phyloP scores from a whole-genome alignment of 2,329 filamentous ascomycete species.

The Cercospora nicotianae region DNA sequence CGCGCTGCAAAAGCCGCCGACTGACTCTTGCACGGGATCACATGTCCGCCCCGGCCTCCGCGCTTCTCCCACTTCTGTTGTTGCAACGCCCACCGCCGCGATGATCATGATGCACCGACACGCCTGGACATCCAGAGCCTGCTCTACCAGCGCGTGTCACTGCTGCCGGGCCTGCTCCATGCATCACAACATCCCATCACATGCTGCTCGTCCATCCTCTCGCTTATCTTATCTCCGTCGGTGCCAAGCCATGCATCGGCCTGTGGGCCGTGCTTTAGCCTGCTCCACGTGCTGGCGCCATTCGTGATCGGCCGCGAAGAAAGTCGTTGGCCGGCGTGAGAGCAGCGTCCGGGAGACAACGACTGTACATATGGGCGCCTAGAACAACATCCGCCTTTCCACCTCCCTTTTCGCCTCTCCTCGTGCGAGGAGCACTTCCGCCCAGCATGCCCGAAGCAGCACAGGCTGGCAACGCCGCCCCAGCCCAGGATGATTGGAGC shows the following conservation, averaged over 20 bases:
- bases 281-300: conserved; percentile 12
- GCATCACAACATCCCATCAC: background rate
- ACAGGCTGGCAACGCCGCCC: conserved; percentile 4
- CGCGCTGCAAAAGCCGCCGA: background rate
- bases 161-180: background rate
- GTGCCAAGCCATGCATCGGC: background rate
- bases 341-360: conserved; percentile 1
- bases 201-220: background rate
- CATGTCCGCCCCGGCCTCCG: background rate
- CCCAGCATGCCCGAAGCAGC: conserved; percentile 15
- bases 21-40: background rate
- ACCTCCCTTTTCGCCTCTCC: background rate
- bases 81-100: background rate
- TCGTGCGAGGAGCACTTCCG: background rate
- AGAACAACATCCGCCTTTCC: background rate
- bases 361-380: conserved; percentile 3
- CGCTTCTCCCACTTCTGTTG: background rate
- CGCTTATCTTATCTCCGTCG: conserved; percentile 7
- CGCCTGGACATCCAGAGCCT: background rate
- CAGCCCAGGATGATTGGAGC: conserved; percentile 27
- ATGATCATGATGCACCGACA: background rate
- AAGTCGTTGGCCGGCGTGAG: background rate
- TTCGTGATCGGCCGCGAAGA: conserved; percentile 3
- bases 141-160: background rate
- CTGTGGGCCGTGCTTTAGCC: background rate